These are phyloP conservation scores for Aegilops longissima DNA, from an alignment of 176 grass and related monocot species.

Conservation along the genomic window DNA sequence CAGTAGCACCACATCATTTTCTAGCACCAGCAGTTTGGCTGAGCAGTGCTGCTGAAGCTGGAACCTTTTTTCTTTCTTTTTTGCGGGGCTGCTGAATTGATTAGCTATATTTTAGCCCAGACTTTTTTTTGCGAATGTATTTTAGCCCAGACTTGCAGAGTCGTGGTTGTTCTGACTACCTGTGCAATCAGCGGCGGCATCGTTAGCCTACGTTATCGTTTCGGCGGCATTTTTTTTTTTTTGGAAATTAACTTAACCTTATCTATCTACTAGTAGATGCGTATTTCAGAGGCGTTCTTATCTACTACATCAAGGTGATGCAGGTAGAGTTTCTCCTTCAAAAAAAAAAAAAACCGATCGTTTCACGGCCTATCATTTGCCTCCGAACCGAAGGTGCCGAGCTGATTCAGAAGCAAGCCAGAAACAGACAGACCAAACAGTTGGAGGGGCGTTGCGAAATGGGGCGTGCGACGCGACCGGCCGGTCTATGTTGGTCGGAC, in stretches of 20 bases:
- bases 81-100: too few species aligned
- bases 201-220: too few species aligned
- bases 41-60: background rate
- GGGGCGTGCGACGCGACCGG: background rate
- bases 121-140: too few species aligned
- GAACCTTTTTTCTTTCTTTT: too few species aligned
- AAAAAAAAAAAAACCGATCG: too few species aligned
- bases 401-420: background rate
- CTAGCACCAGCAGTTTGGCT: background rate
- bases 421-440: constrained; percentile 14
- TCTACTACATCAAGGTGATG: too few species aligned
- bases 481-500: background rate
- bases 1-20: background rate
- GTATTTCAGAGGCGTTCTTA: background rate
- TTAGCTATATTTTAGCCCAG: background rate
- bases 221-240: too few species aligned
- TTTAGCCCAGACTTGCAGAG: background rate
- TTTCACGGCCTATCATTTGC: too few species aligned
- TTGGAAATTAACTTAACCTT: background rate
- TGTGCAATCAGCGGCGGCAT: background rate
- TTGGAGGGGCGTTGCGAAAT: constrained; percentile 39
- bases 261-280: background rate
- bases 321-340: background rate
- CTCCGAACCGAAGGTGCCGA: too few species aligned
- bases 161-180: constrained; percentile 37